Evolutionary conservation across 2,329 filamentous ascomycete genomes (phyloP).

Genomic region (Cladosporium phlei): DNA sequence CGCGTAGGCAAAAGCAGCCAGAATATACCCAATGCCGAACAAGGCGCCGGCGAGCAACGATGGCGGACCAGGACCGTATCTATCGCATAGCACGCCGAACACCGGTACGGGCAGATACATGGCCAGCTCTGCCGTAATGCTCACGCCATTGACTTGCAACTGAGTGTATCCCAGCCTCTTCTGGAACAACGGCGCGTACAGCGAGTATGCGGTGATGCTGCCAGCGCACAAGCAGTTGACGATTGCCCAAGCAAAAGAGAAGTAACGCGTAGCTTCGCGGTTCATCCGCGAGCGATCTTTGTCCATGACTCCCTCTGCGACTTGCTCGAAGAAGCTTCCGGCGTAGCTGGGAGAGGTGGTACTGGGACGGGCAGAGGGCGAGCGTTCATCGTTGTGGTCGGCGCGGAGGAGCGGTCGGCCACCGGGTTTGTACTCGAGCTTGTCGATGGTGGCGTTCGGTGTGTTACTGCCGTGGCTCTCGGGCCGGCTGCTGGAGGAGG

Average conservation of each 20-base stretch:
- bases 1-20: constrained; percentile 75
- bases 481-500: constrained; percentile 12
- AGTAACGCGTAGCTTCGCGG: constrained; percentile 48
- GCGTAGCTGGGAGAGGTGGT: constrained; percentile 42
- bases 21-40: constrained; percentile 75
- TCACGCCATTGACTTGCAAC: constrained; percentile 84
- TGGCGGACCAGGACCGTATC: constrained; percentile 72
- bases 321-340: constrained; percentile 55
- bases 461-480: constrained; percentile 8
- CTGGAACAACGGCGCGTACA: constrained; percentile 89
- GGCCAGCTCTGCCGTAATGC: constrained; percentile 78
- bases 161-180: constrained; percentile 82
- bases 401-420: constrained; percentile 38
- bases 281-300: constrained; percentile 53
- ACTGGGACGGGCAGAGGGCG: constrained; percentile 31
- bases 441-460: constrained; percentile 37
- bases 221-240: constrained; percentile 73
- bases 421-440: constrained; percentile 45
- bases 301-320: constrained; percentile 56
- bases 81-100: constrained; percentile 88
- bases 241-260: constrained; percentile 57
- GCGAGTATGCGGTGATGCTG: constrained; percentile 86
- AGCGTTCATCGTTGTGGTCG: constrained; percentile 29
- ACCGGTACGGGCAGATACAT: constrained; percentile 90
- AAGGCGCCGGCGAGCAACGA: constrained; percentile 66